These are phyloP conservation scores for Lactarius quietus DNA, from an alignment of 768 basidiomycete species.

Conservation along the genomic window DNA sequence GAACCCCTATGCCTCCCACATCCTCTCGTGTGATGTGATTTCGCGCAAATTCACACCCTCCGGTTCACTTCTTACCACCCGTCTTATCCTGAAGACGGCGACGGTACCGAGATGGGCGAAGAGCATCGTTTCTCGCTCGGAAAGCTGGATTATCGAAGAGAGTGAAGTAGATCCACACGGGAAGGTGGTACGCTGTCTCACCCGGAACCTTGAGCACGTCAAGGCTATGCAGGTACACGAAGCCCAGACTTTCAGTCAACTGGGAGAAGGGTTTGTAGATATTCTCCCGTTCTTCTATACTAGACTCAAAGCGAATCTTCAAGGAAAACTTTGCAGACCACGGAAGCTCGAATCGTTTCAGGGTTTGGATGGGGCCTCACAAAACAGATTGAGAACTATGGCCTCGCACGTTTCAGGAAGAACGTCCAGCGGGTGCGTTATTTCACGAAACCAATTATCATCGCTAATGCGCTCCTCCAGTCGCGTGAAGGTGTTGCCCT, in stretches of 20 bases:
- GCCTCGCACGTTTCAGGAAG: constrained; percentile 77
- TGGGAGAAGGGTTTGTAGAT: constrained; percentile 56
- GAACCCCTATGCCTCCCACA: constrained; percentile 90
- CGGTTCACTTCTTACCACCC: constrained; percentile 78
- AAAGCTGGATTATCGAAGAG: constrained; percentile 94
- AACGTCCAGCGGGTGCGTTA: constrained; percentile 75
- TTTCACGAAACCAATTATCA: constrained; percentile 8
- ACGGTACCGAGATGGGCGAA: constrained; percentile 89
- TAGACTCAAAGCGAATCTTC: constrained; percentile 11
- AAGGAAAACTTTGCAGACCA: constrained; percentile 80
- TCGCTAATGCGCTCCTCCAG: constrained; percentile 37
- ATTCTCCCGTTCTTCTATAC: not conserved
- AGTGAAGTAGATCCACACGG: constrained; percentile 88
- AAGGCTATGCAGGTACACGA: constrained; percentile 94
- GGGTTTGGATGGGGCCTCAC: constrained; percentile 90
- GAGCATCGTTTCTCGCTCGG: constrained; percentile 77
- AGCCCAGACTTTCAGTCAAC: constrained; percentile 65
- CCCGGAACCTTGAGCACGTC: constrained; percentile 90
- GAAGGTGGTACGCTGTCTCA: constrained; percentile 70
- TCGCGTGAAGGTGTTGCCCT: constrained; percentile 86
- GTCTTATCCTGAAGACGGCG: constrained; percentile 90
- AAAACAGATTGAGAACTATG: constrained; percentile 82
- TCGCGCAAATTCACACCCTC: constrained; percentile 69
- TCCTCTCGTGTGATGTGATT: constrained; percentile 94
- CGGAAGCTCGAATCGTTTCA: constrained; percentile 84